Evolutionary conservation across 306 rosid species (phyloP).

Genomic region (Pterocarpus santalinus): DNA sequence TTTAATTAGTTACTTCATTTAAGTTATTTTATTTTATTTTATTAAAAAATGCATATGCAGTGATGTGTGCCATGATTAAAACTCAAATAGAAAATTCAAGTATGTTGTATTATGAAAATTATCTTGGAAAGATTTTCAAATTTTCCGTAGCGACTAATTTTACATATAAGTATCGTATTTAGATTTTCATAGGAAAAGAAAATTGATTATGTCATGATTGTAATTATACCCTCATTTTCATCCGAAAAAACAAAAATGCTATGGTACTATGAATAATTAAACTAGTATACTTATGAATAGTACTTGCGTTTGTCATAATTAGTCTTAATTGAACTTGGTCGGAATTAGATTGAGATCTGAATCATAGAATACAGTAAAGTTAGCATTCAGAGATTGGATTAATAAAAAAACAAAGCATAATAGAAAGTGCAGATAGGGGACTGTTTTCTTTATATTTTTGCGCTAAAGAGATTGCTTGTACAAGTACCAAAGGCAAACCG

Average conservation of each 20-base stretch:
- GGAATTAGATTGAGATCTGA: neutral
- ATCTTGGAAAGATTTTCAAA: no score
- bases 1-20: no score
- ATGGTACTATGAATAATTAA: neutral
- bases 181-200: neutral
- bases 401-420: neutral
- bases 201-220: neutral
- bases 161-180: neutral
- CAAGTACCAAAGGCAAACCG: constrained; percentile 62
- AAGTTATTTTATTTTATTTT: no score
- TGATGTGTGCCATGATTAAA: no score
- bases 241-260: neutral
- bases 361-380: constrained; percentile 17
- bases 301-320: constrained; percentile 11
- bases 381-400: neutral
- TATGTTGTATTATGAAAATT: no score
- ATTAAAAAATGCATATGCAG: no score
- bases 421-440: neutral
- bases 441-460: constrained; percentile 8
- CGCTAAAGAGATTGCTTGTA: constrained; percentile 42
- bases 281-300: neutral
- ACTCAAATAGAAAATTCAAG: no score
- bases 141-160: no score
- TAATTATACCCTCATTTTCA: neutral
- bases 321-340: constrained; percentile 1